Base-by-base conservation (phyloP, 2,329 filamentous ascomycete genomes). In the Trichocomaceae sp. region DNA sequence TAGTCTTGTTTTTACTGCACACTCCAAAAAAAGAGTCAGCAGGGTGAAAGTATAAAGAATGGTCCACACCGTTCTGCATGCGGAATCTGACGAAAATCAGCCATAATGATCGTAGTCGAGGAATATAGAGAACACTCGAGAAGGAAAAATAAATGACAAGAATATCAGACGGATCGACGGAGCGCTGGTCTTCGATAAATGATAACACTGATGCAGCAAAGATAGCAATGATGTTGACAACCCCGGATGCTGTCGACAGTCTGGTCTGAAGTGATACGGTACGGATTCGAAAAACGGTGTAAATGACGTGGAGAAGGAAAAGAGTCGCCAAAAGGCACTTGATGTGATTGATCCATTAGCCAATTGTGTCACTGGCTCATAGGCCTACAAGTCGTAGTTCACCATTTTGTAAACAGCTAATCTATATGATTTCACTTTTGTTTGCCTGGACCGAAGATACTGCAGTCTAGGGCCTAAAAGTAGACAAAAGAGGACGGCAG, bases 121-220 rank as follows among this genome's bases (percentile, higher is more conserved):
- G n/a, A 6, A 67, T 63, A 57, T 75, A 72, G 33, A 78, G 67
- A 5, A 75, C 37, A 13, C 70, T 55, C 0, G 71, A 69, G 33
- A 74, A 48, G 3, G 72, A 61, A 6, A 79, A 67, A 57, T 76
- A 79, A 20, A 72, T 41, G 29, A 63, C 17, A 64, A 72, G 58
- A 23, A 67, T 39, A 35, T 60, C 56, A 3, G 63, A 67, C 8
- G 66, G 66, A 5, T 58, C 57, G 17, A 65, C 54, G 1, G 62
- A 64, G 23, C 64, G 58, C 23, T 60, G 59, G 44, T 68, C 60
- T 44, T 66, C 61, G 10, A 64, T 51, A 50, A 52, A 60, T 0
- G 65, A 68, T 1, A 67, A 54, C 51, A 61, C 64, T 49, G 59
- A 54, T 15, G 63, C 62, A 8, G 62, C 57, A 20, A 67, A 63